Percentiles rank a stretch among this genome's conserved stretches.
phyloP scores from a whole-genome alignment of 2,329 filamentous ascomycete genomes.

The Zasmidium angulare region DNA sequence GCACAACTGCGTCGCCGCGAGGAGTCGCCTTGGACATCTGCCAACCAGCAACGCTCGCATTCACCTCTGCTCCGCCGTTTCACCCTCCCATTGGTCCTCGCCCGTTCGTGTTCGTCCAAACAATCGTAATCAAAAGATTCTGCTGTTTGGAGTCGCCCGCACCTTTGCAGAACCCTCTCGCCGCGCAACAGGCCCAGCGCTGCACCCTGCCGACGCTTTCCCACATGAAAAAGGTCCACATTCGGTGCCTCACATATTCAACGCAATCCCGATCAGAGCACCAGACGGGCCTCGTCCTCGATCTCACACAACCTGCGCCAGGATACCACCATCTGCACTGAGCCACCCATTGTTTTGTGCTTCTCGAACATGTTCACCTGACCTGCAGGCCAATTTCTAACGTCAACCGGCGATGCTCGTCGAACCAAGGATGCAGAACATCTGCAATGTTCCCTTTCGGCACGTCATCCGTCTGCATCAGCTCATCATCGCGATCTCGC shows the following conservation, averaged over 20 bases:
- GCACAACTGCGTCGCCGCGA: slow-evolving; percentile 3
- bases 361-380: slow-evolving; percentile 1
- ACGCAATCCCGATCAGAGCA: slow-evolving; percentile 8
- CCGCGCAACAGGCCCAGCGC: neutral
- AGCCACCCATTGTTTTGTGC: neutral
- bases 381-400: neutral
- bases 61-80: neutral
- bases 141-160: slow-evolving; percentile 7
- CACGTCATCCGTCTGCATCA: neutral
- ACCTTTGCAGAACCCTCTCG: neutral
- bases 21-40: neutral
- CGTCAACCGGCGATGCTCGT: neutral
- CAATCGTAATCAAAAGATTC: slow-evolving; percentile 7
- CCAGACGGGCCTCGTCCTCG: neutral
- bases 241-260: slow-evolving; percentile 5
- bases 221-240: neutral
- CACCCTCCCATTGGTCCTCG: neutral
- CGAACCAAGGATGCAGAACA: neutral
- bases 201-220: slow-evolving; percentile 2
- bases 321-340: neutral
- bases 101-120: neutral
- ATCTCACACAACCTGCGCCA: neutral
- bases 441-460: neutral
- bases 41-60: neutral
- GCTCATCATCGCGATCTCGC: neutral